Evolutionary conservation across 1,284 basidiomycete genomes (phyloP).

Genomic region (Ustilago cynodontis): DNA sequence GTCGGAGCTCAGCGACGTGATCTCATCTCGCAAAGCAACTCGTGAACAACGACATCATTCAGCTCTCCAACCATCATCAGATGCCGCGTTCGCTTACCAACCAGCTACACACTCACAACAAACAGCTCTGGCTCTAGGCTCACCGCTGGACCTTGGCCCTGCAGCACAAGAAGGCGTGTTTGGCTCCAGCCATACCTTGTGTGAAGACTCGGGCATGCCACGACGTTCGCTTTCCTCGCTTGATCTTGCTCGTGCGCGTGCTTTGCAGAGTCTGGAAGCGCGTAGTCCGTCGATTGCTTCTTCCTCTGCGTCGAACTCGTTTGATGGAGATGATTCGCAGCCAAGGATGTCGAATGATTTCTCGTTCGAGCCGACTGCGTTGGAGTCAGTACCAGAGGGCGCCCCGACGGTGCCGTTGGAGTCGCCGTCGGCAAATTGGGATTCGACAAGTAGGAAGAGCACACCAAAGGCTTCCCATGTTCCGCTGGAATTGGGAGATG

Average conservation of each 20-base stretch:
- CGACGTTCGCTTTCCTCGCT: slow-evolving; percentile 39
- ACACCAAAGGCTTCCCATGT: slow-evolving; percentile 35
- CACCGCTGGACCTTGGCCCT: slow-evolving; percentile 42
- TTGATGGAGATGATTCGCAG: slow-evolving; percentile 27
- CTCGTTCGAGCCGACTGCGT: slow-evolving; percentile 42
- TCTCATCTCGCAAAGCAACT: slow-evolving; percentile 35
- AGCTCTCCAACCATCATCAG: slow-evolving; percentile 3
- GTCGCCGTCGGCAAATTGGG: slow-evolving; percentile 15
- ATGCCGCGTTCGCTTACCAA: not conserved
- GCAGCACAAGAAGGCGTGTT: slow-evolving; percentile 37
- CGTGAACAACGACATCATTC: slow-evolving; percentile 37
- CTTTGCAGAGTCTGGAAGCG: slow-evolving; percentile 30
- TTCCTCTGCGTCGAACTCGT: slow-evolving; percentile 9
- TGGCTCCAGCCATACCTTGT: slow-evolving; percentile 24
- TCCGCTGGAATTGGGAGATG: slow-evolving; percentile 6
- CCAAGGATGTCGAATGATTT: slow-evolving; percentile 37
- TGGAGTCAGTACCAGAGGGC: slow-evolving; percentile 44
- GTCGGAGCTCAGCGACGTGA: slow-evolving; percentile 57
- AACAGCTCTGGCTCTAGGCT: slow-evolving; percentile 29
- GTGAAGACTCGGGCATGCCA: slow-evolving; percentile 11
- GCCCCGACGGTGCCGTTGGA: slow-evolving; percentile 9
- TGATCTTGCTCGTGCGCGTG: slow-evolving; percentile 40
- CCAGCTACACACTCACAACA: not conserved
- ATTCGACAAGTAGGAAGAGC: slow-evolving; percentile 29
- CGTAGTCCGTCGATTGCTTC: slow-evolving; percentile 22